Evolutionary conservation across 1,284 basidiomycete species (phyloP), one percentile per base, ranked within the genome.

Genomic region (Fomitopsis pinicola): DNA sequence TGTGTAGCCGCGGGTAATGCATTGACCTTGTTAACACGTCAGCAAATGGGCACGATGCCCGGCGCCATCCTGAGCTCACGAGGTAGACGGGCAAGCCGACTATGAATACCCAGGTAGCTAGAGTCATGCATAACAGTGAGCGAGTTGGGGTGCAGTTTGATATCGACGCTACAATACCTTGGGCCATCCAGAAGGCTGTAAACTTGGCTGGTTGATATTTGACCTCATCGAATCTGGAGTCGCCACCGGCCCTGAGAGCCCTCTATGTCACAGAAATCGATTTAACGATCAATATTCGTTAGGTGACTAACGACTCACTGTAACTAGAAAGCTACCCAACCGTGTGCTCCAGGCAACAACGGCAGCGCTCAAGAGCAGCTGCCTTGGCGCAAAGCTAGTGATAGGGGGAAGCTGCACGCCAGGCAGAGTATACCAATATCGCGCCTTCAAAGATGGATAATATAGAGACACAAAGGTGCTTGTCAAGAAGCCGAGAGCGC

Each of bases 41-140:
- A 52, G 40, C 8, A 46, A 22, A n/a, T 33, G 8, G 33, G 59
- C 36, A 50, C 26, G n/a, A 38, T 35, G 53, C 19, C 26, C 15
- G 17, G n/a, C 7, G n/a, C 40, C 33, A 19, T 7, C 26, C 38
- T 17, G 38, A 15, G 61, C 73, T 56, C 64, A 80, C 79, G 57
- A 91, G 72, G 68, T 85, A 89, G 14, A 90, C 83, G 1, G 88
- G 88, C 3, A 92, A 77, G 14, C 89, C 87, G 55, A 88, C 86
- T 14, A 88, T 63, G 52, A 84, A 79, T 55, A 91, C 82, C 89
- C 89, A 92, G 2, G 84, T 84, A 0, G 87, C 89, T 86, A 60
- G 10, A 15, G 9, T 45, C 10, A 36, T 56, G 19, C 26, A 56
- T 52, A 36, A n/a, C 22, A 45, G 2, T 19, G 22, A 7, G 42